A percentile compares a stretch with the other conserved stretches of the same genome.
Evolutionary conservation across 148 eudicot genomes (phyloP).

Genomic region (Chenopodium quinoa): DNA sequence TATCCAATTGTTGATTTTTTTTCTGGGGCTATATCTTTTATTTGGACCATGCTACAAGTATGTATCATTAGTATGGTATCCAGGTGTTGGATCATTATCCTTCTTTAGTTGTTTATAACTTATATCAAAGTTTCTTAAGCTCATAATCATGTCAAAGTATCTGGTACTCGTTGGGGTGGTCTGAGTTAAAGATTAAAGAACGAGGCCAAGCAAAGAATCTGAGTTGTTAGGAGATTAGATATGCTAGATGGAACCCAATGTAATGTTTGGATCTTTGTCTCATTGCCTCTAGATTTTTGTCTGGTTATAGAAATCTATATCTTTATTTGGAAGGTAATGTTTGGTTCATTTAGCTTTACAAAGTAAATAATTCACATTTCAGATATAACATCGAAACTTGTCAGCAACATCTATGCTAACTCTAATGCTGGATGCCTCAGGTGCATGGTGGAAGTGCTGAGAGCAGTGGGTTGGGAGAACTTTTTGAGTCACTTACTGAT

Average conservation of each 20-base stretch:
- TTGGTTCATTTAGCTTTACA: not conserved
- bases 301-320: not conserved
- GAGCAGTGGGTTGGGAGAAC: conserved; percentile 78
- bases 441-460: conserved; percentile 76
- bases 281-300: not conserved
- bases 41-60: not conserved
- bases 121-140: not conserved
- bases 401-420: not conserved
- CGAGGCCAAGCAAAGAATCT: not conserved
- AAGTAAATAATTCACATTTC: not conserved
- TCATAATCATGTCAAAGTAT: not conserved
- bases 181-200: not conserved
- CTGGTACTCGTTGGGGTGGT: not conserved
- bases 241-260: not conserved
- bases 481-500: conserved; percentile 65
- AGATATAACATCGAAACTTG: conserved; percentile 1
- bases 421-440: conserved; percentile 42
- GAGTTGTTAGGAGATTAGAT: not conserved
- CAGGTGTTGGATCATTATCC: not conserved
- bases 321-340: not conserved
- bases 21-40: not conserved
- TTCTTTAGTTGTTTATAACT: not conserved
- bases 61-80: not conserved
- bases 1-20: not conserved
- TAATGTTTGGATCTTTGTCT: not conserved